phyloP scores from a whole-genome alignment of 139 green algal genomes.

The Penium margaritaceum region DNA sequence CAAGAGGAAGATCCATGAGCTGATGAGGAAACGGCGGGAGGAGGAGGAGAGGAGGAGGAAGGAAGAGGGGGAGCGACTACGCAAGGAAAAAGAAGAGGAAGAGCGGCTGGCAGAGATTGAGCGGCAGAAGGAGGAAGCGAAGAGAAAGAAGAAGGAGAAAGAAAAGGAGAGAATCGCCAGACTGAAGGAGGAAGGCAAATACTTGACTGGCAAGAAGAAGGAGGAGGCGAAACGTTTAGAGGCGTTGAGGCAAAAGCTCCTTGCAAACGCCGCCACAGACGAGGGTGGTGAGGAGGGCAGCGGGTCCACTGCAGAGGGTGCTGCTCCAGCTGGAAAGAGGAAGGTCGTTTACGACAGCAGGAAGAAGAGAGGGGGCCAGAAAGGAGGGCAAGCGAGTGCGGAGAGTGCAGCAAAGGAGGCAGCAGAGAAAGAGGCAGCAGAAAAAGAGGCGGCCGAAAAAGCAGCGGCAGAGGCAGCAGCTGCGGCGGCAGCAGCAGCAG shows the following conservation, averaged over 20 bases:
- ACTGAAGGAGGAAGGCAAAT: constrained; percentile 56
- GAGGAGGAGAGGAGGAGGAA: constrained; percentile 52
- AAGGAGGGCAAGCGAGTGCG: background rate
- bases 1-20: constrained; percentile 47
- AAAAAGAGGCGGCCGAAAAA: too few relatives aligned
- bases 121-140: constrained; percentile 51
- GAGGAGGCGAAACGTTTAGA: constrained; percentile 77
- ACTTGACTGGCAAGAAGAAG: constrained; percentile 83
- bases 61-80: constrained; percentile 58
- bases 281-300: constrained; percentile 7
- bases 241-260: constrained; percentile 73
- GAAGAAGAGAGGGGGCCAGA: background rate
- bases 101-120: constrained; percentile 40
- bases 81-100: constrained; percentile 51
- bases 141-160: constrained; percentile 53
- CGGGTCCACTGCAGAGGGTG: background rate
- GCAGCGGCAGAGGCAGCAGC: too few relatives aligned
- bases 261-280: constrained; percentile 45
- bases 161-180: constrained; percentile 67
- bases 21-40: constrained; percentile 53
- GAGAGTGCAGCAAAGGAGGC: constrained; percentile 31
- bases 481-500: too few relatives aligned
- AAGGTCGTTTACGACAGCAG: background rate
- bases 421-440: constrained; percentile 34
- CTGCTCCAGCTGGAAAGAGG: too few relatives aligned